These are phyloP conservation scores for Erythrophleum fordii DNA, from an alignment of 306 rosid genomes.

Conservation along the genomic window DNA sequence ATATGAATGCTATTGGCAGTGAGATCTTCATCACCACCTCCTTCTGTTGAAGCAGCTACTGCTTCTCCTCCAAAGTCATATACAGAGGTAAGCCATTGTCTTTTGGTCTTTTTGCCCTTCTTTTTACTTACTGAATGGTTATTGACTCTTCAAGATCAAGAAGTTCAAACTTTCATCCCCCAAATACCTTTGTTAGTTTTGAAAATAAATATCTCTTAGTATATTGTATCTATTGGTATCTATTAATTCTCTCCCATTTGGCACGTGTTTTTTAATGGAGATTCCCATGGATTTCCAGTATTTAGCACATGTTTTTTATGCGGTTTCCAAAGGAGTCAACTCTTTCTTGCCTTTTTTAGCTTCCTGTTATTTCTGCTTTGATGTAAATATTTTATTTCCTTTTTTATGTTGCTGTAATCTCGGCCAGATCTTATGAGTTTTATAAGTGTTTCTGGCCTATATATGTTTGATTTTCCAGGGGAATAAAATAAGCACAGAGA, in stretches of 20 bases:
- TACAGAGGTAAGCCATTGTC: constrained; percentile 61
- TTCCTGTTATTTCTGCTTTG: not conserved
- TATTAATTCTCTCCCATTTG: not conserved
- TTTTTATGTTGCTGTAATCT: not conserved
- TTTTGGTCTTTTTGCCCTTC: not conserved
- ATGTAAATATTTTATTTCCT: not conserved
- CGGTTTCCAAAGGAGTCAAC: not conserved
- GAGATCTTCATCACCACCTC: constrained; percentile 82
- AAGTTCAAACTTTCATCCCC: not conserved
- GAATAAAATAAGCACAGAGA: too few relatives aligned
- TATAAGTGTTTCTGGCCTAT: too few relatives aligned
- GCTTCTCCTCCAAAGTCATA: constrained; percentile 86
- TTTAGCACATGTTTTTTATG: not conserved
- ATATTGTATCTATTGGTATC: not conserved
- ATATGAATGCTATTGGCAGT: constrained; percentile 55
- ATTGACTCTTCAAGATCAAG: not conserved
- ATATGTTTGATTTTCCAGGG: too few relatives aligned
- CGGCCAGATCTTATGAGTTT: not conserved
- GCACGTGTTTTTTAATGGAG: not conserved
- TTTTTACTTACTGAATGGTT: constrained; percentile 8
- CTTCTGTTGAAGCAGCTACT: constrained; percentile 63
- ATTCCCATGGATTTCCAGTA: not conserved
- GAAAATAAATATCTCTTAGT: not conserved
- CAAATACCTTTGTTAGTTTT: not conserved
- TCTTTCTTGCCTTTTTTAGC: not conserved